Conservation (phyloP, 768 basidiomycete species). For the Tricholoma sp. region DNA sequence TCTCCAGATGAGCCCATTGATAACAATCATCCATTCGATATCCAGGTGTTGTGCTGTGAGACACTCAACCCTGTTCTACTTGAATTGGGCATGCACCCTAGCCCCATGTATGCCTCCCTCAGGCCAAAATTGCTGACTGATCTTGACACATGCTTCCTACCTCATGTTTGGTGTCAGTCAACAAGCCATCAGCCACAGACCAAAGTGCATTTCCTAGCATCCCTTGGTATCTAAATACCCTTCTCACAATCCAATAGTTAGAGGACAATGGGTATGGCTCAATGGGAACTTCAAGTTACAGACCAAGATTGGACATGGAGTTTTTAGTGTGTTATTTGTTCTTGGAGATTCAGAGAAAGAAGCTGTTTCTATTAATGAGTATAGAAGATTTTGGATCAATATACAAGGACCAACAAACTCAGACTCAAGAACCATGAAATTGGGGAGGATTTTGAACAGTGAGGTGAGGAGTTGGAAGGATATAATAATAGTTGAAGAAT, state of each 20-base stretch:
- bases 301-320: conserved; percentile 2
- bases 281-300: conserved; percentile 4
- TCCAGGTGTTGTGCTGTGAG: conserved; percentile 10
- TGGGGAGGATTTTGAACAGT: too few relatives aligned
- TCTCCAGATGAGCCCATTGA: too few relatives aligned
- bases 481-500: too few relatives aligned
- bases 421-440: too few relatives aligned
- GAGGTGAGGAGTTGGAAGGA: too few relatives aligned
- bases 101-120: conserved; percentile 7
- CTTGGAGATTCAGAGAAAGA: too few relatives aligned
- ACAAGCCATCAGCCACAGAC: conserved; percentile 7
- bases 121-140: conserved; percentile 10
- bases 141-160: conserved; percentile 9
- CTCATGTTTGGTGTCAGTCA: conserved; percentile 10
- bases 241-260: conserved; percentile 10
- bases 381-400: background rate
- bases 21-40: too few relatives aligned
- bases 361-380: background rate
- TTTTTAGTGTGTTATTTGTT: too few relatives aligned
- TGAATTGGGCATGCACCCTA: conserved; percentile 11
- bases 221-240: conserved; percentile 5
- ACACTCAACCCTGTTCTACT: conserved; percentile 12
- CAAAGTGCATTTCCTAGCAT: background rate
- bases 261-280: conserved; percentile 6
- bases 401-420: background rate